A percentile compares a stretch with the other conserved stretches of the same genome.
Evolutionary conservation across 257 asterid species (phyloP).

Genomic region (Cynanchum wilfordii): DNA sequence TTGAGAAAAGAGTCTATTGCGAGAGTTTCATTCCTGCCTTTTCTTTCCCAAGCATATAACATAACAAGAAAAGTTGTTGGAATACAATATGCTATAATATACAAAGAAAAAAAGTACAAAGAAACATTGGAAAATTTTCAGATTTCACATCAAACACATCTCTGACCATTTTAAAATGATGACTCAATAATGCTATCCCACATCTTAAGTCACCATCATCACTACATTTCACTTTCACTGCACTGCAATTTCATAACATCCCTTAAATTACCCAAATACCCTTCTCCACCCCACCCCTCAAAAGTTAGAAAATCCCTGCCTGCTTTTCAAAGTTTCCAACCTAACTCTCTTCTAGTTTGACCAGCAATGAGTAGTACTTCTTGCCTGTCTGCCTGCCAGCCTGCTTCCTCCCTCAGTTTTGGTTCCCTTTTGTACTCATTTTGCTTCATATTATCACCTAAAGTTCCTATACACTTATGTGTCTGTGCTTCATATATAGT

Average conservation of each 20-base stretch:
- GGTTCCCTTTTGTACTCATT: neutral
- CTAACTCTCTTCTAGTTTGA: neutral
- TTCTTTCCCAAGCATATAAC: neutral
- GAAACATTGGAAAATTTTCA: neutral
- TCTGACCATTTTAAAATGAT: slow-evolving; percentile 12
- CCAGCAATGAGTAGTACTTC: neutral
- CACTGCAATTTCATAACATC: neutral
- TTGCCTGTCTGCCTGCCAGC: neutral
- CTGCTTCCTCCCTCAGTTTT: no score
- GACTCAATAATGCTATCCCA: slow-evolving; percentile 1
- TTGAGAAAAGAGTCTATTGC: no score
- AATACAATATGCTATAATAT: neutral
- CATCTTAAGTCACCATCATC: neutral
- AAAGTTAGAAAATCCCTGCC: neutral
- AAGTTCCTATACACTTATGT: no score
- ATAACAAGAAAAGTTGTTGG: neutral
- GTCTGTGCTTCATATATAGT: no score
- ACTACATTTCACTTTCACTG: neutral
- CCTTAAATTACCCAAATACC: neutral
- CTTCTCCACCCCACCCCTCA: neutral
- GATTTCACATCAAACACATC: slow-evolving; percentile 3
- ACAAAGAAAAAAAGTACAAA: neutral
- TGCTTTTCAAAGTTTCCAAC: neutral
- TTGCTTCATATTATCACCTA: no score
- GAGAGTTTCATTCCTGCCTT: no score